A percentile compares a stretch with the other conserved stretches of the same genome.
phyloP scores from a whole-genome alignment of 805 yeast species.

The Ogataea pilisensis region DNA sequence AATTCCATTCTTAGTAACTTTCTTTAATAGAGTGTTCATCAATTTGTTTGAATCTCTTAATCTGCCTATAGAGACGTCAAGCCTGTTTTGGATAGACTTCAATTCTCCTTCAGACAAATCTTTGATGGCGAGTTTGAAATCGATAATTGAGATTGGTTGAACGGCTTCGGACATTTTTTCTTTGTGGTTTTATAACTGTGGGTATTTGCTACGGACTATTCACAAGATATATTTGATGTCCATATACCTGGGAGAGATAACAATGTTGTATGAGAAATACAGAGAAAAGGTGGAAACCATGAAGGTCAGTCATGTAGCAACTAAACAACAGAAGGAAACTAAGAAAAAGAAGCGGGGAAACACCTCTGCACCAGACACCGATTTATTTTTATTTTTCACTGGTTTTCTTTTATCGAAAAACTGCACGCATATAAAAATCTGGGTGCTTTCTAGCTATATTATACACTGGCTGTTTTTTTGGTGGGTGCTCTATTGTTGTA shows the following conservation, averaged over 20 bases:
- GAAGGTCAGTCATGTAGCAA: no score
- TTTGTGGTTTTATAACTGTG: background rate
- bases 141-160: conserved; percentile 26
- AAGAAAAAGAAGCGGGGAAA: background rate
- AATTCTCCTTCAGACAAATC: conserved; percentile 43
- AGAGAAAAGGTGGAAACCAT: no score
- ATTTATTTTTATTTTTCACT: background rate
- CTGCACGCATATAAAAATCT: no score
- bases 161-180: conserved; percentile 21
- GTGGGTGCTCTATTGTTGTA: no score
- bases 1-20: conserved; percentile 15
- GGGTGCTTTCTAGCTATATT: no score
- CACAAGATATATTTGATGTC: no score
- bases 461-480: no score
- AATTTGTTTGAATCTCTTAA: conserved; percentile 49
- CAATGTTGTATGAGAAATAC: no score
- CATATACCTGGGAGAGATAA: no score
- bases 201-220: background rate
- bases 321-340: background rate
- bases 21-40: conserved; percentile 40
- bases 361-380: background rate
- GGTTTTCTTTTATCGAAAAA: background rate
- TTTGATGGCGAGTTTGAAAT: conserved; percentile 27
- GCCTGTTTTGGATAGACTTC: conserved; percentile 27
- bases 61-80: conserved; percentile 42